A percentile compares a stretch with the other conserved stretches of the same genome.
phyloP scores from a whole-genome alignment of 148 eudicot species.

The Cornus suecica region DNA sequence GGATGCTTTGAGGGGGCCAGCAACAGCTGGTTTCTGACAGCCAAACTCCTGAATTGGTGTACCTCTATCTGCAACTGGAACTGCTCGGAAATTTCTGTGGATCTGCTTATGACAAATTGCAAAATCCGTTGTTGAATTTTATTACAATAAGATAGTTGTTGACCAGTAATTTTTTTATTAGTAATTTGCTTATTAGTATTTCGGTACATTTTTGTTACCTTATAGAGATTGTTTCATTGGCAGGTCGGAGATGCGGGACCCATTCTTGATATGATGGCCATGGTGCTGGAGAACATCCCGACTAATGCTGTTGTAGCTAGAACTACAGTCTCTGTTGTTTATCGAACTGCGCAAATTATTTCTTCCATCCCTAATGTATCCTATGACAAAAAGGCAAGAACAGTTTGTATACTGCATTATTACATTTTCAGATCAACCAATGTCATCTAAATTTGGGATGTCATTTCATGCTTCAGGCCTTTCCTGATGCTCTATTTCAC shows the following conservation, averaged over 20 bases:
- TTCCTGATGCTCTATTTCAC: slow-evolving; percentile 86
- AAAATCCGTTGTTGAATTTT: background rate
- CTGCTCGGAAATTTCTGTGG: background rate
- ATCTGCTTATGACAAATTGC: background rate
- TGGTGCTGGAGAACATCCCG: slow-evolving; percentile 68
- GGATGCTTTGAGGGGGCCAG: background rate
- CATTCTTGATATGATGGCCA: slow-evolving; percentile 85
- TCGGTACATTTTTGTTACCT: background rate
- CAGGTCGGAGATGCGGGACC: slow-evolving; percentile 89
- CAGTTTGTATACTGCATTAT: slow-evolving; percentile 1
- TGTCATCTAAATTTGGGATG: slow-evolving; percentile 13
- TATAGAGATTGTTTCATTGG: background rate
- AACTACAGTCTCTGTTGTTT: slow-evolving; percentile 53
- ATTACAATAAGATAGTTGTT: background rate
- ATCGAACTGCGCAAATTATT: slow-evolving; percentile 61
- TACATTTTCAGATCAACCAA: background rate
- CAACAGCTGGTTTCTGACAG: background rate
- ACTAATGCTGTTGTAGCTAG: slow-evolving; percentile 49
- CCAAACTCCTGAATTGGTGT: background rate
- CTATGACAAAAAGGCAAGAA: slow-evolving; percentile 63
- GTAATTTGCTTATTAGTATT: background rate
- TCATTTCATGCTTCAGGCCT: slow-evolving; percentile 45
- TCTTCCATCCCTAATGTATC: slow-evolving; percentile 61
- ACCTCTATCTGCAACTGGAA: background rate
- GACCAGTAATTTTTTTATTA: background rate